Conservation (phyloP, 2,329 filamentous ascomycete genomes). For the Myrmaecium sp. region DNA sequence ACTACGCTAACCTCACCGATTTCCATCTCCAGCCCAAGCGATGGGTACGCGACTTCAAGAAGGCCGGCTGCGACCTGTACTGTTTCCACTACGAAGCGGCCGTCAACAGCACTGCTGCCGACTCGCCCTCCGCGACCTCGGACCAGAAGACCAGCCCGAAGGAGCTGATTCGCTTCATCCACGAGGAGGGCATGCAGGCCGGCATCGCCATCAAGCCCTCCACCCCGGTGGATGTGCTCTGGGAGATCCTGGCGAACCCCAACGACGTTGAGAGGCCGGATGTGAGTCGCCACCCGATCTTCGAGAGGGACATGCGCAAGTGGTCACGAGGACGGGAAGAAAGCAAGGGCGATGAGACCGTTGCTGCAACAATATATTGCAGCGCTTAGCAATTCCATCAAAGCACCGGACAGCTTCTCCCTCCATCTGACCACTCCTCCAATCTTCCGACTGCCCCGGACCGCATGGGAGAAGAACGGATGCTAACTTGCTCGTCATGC, state of each 20-base stretch:
- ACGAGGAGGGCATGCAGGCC: conserved; percentile 71
- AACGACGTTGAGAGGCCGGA: conserved; percentile 68
- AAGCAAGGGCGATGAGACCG: background rate
- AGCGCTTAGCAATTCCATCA: too few species aligned
- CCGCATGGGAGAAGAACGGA: background rate
- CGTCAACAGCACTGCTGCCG: conserved; percentile 63
- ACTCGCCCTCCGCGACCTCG: conserved; percentile 52
- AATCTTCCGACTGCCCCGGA: background rate
- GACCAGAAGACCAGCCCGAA: conserved; percentile 63
- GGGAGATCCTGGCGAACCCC: conserved; percentile 65
- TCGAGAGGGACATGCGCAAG: background rate
- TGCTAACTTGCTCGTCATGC: conserved; percentile 5
- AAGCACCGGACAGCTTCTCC: too few species aligned
- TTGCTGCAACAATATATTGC: background rate
- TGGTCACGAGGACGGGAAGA: background rate
- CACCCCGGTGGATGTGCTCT: conserved; percentile 80
- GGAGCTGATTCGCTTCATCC: conserved; percentile 79
- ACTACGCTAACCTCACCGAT: too few species aligned
- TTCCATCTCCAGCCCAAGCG: conserved; percentile 96
- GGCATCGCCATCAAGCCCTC: conserved; percentile 92
- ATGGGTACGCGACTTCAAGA: conserved; percentile 92
- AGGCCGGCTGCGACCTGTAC: conserved; percentile 93
- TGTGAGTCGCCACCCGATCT: conserved; percentile 37
- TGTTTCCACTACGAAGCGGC: conserved; percentile 99
- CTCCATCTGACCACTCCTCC: conserved; percentile 1